These are phyloP conservation scores for Fusarium humuli DNA, from an alignment of 2,329 filamentous ascomycete genomes.

Conservation along the genomic window DNA sequence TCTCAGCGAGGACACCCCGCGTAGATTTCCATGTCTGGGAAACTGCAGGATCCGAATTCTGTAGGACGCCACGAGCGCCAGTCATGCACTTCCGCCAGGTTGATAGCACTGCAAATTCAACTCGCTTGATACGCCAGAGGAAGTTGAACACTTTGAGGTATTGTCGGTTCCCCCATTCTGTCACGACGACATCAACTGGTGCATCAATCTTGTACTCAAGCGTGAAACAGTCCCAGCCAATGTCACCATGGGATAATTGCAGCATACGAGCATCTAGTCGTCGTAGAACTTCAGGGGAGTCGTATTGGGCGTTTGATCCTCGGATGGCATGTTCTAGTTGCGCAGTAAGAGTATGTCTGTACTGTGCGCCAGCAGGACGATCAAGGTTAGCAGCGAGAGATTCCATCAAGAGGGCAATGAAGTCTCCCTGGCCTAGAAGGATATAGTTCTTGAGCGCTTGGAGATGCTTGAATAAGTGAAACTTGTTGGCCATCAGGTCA, in stretches of 20 bases:
- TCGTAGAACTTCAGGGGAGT: constrained; percentile 89
- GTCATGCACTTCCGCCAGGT: constrained; percentile 98
- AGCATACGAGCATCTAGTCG: constrained; percentile 98
- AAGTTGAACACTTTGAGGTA: constrained; percentile 99
- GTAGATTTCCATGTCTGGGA: constrained; percentile 89
- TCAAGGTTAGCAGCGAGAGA: constrained; percentile 93
- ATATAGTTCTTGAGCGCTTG: constrained; percentile 94
- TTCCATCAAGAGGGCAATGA: constrained; percentile 97
- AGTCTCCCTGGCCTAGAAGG: constrained; percentile 93
- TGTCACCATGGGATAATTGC: constrained; percentile 94
- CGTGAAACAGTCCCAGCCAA: constrained; percentile 99
- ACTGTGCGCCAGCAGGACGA: constrained; percentile 94
- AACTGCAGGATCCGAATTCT: constrained; percentile 75
- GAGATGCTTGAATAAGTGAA: constrained; percentile 93
- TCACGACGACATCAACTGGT: constrained; percentile 96
- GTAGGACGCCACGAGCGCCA: constrained; percentile 89
- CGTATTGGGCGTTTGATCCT: constrained; percentile 96
- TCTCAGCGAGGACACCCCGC: constrained; percentile 89
- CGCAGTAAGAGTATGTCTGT: constrained; percentile 95
- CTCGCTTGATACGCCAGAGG: constrained; percentile 96
- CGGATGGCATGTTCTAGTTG: constrained; percentile 97
- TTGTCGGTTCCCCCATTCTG: constrained; percentile 92
- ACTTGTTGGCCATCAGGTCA: constrained; percentile 93
- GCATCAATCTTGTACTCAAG: constrained; percentile 98
- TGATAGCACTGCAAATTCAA: constrained; percentile 91